A percentile compares a stretch with the other conserved stretches of the same genome.
Evolutionary conservation across 163 green algal genomes (phyloP).

Genomic region (Scenedesmus sp.): DNA sequence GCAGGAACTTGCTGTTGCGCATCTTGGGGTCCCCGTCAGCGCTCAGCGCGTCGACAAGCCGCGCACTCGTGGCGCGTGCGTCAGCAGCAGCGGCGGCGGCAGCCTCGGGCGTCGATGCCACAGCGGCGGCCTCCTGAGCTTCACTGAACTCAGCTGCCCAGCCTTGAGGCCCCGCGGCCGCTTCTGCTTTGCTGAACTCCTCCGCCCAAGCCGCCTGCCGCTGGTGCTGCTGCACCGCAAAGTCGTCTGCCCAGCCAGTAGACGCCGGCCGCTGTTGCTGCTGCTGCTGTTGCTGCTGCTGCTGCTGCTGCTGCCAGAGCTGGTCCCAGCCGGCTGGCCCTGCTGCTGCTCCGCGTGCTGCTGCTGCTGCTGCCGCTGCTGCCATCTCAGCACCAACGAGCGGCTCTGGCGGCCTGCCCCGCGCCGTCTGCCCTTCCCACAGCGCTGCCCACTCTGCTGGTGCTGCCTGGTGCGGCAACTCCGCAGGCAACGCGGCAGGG

Average conservation of each 20-base stretch:
- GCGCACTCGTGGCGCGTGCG: slow-evolving; percentile 72
- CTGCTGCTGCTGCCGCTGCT: slow-evolving; percentile 52
- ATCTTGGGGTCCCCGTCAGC: slow-evolving; percentile 89
- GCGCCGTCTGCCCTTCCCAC: slow-evolving; percentile 32
- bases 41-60: slow-evolving; percentile 82
- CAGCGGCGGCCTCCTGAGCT: slow-evolving; percentile 44
- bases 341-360: slow-evolving; percentile 26
- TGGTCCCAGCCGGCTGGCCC: slow-evolving; percentile 61
- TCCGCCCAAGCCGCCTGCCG: slow-evolving; percentile 65
- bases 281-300: slow-evolving; percentile 55
- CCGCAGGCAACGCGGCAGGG: slow-evolving; percentile 70
- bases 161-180: slow-evolving; percentile 5
- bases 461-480: slow-evolving; percentile 41
- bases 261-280: slow-evolving; percentile 53
- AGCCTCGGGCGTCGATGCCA: neutral
- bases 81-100: slow-evolving; percentile 47
- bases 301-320: slow-evolving; percentile 63
- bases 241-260: slow-evolving; percentile 72
- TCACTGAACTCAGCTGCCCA: slow-evolving; percentile 75
- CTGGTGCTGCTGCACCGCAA: slow-evolving; percentile 59
- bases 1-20: slow-evolving; percentile 93
- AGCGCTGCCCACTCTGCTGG: slow-evolving; percentile 48
- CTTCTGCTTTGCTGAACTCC: slow-evolving; percentile 60
- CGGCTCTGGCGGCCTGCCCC: slow-evolving; percentile 28
- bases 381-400: slow-evolving; percentile 57